Base-by-base conservation (phyloP, 1,139 yeast genomes). In the Lodderomyces margitis region DNA sequence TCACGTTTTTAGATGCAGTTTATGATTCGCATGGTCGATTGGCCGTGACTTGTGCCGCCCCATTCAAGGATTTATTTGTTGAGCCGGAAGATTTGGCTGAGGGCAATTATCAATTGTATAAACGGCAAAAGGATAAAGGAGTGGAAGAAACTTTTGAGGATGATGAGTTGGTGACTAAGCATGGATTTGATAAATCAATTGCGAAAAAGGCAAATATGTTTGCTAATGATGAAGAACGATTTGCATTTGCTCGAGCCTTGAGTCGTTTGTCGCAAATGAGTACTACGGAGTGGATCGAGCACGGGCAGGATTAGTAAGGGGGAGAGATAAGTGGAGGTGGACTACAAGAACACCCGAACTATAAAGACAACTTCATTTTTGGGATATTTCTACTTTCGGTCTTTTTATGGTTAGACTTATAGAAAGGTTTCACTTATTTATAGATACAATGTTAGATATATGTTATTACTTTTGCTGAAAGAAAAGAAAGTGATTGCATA, bases 171-270 rank as follows among this genome's bases (percentile, higher is more conserved):
- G 86, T 83, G 21, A 72, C 72, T 10, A 76, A 80, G 46, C 87
- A 84, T 58, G 95, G 92, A 1, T 83, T 85, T 49, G 87, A 84
- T 50, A 78, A 81, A 47, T 81, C 80, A 49, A 70, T 84, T 41
- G 87, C 92, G n/a, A 77, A 83, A 51, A 80, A 83, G 58, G 86
- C 94, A 1, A 70, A 85, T 27, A 80, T 88, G 80, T 91, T 92
- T 66, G 45, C 39, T 27, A 74, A 85, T 36, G 98, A 89, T 59
- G 98, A 92, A 62, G 98, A 92, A 64, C 78, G 84, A 61, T 92
- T 92, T 69, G 98, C 98, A 12, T 92, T 91, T 70, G 96, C 97
- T 1, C 75, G 98, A 57, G 97, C 98, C 0, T 70, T 92, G 48
- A 83, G 94, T 52, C 78, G 98, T 59, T 71, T 92, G 51, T 77